These are phyloP conservation scores for Phaffia tasmanica DNA, from an alignment of 768 basidiomycete genomes.

Conservation along the genomic window DNA sequence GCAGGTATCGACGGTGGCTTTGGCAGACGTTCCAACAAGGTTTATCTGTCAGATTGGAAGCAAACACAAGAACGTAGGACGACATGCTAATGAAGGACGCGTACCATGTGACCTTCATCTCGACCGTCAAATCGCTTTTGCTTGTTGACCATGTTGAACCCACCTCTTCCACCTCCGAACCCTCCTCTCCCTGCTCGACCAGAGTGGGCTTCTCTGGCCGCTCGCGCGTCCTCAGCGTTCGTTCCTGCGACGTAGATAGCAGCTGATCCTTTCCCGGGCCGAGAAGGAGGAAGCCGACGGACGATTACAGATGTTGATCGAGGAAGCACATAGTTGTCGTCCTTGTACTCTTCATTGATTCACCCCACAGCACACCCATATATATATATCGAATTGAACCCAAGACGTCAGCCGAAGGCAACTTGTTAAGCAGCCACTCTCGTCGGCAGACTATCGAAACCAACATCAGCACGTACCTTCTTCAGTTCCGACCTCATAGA, in stretches of 20 bases:
- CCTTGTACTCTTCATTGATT: constrained; percentile 59
- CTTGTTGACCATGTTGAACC: constrained; percentile 40
- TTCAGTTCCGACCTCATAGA: constrained; percentile 71
- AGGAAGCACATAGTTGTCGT: constrained; percentile 83
- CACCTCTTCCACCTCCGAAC: constrained; percentile 26
- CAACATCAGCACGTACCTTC: constrained; percentile 55
- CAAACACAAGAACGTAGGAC: not conserved
- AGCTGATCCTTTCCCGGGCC: constrained; percentile 72
- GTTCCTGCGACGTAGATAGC: constrained; percentile 53
- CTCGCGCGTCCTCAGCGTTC: constrained; percentile 33
- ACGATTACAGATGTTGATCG: constrained; percentile 89
- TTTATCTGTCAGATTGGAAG: constrained; percentile 17
- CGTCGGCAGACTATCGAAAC: not conserved
- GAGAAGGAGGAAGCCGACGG: constrained; percentile 70
- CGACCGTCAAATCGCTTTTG: constrained; percentile 82
- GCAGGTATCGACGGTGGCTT: constrained; percentile 1
- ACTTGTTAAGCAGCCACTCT: not conserved
- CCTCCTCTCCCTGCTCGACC: constrained; percentile 21
- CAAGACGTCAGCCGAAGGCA: not conserved
- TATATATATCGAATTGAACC: not conserved
- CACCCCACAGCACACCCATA: too few relatives aligned
- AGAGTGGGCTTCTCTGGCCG: constrained; percentile 25
- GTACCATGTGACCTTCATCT: constrained; percentile 45
- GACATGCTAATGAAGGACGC: too few relatives aligned
- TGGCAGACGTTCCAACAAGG: constrained; percentile 27